Evolutionary conservation across 192 early-diverging fungal genomes (phyloP).

Genomic region (Pilaira anomala): DNA sequence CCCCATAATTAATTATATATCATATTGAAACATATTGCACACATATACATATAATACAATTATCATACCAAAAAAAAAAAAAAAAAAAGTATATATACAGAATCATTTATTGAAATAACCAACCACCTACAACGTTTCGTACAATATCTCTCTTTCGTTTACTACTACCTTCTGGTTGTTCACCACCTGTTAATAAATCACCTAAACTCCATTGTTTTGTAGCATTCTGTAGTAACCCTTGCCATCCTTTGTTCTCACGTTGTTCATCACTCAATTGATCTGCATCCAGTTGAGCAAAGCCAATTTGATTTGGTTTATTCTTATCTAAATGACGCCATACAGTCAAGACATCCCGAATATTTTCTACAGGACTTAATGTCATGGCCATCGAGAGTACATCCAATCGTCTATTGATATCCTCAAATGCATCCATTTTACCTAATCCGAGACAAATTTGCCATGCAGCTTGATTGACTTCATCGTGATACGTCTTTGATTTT

Average conservation of each 20-base stretch:
- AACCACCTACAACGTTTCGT: slow-evolving; percentile 39
- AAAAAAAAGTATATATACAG: no score
- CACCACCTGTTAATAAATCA: slow-evolving; percentile 13
- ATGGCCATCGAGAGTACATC: slow-evolving; percentile 54
- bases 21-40: no score
- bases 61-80: no score
- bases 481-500: slow-evolving; percentile 9
- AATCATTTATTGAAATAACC: slow-evolving; percentile 32
- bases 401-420: slow-evolving; percentile 45
- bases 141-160: slow-evolving; percentile 41
- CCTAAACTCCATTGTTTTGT: slow-evolving; percentile 26
- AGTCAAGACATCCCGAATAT: slow-evolving; percentile 36
- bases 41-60: not conserved
- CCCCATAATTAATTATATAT: no score
- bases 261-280: slow-evolving; percentile 7
- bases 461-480: slow-evolving; percentile 29
- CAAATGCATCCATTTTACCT: slow-evolving; percentile 40
- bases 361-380: slow-evolving; percentile 48
- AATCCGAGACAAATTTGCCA: slow-evolving; percentile 43
- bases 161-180: slow-evolving; percentile 10
- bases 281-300: not conserved
- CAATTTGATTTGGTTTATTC: slow-evolving; percentile 9
- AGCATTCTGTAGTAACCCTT: slow-evolving; percentile 21
- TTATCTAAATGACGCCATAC: slow-evolving; percentile 45
- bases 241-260: slow-evolving; percentile 7